Evolutionary conservation across 2,329 filamentous ascomycete genomes (phyloP).

Genomic region (Elsinoe arachidis): DNA sequence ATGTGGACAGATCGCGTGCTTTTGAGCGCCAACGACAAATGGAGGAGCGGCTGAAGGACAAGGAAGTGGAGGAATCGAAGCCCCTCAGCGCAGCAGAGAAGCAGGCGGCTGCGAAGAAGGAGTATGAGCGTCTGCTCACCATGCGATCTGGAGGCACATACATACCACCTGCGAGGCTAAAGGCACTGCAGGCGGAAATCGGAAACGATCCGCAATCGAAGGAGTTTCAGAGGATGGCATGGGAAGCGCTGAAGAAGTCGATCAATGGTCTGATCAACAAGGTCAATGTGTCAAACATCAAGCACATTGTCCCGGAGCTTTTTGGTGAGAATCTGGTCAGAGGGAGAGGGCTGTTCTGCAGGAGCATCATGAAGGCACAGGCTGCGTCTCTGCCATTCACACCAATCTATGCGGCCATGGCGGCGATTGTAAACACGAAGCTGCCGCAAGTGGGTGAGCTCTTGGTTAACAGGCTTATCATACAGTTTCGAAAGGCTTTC

Average conservation of each 20-base stretch:
- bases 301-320: slow-evolving; percentile 89
- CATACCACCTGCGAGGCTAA: slow-evolving; percentile 82
- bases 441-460: slow-evolving; percentile 90
- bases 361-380: slow-evolving; percentile 97
- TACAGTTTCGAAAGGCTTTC: slow-evolving; percentile 93
- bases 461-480: slow-evolving; percentile 71
- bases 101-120: slow-evolving; percentile 78
- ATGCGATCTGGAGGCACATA: slow-evolving; percentile 95
- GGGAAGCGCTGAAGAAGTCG: slow-evolving; percentile 97
- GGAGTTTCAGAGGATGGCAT: slow-evolving; percentile 97
- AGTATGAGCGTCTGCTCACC: slow-evolving; percentile 84
- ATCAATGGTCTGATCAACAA: slow-evolving; percentile 99
- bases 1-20: slow-evolving; percentile 42
- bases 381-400: slow-evolving; percentile 93
- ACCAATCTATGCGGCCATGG: slow-evolving; percentile 91
- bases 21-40: slow-evolving; percentile 46
- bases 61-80: slow-evolving; percentile 41
- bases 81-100: slow-evolving; percentile 70
- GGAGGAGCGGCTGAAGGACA: slow-evolving; percentile 31
- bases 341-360: slow-evolving; percentile 84
- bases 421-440: slow-evolving; percentile 94
- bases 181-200: slow-evolving; percentile 90
- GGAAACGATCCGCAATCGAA: slow-evolving; percentile 83
- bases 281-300: slow-evolving; percentile 96
- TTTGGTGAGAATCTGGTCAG: slow-evolving; percentile 91